Base-by-base conservation (phyloP, 2,329 filamentous ascomycete species). In the Cladophialophora yegresii region DNA sequence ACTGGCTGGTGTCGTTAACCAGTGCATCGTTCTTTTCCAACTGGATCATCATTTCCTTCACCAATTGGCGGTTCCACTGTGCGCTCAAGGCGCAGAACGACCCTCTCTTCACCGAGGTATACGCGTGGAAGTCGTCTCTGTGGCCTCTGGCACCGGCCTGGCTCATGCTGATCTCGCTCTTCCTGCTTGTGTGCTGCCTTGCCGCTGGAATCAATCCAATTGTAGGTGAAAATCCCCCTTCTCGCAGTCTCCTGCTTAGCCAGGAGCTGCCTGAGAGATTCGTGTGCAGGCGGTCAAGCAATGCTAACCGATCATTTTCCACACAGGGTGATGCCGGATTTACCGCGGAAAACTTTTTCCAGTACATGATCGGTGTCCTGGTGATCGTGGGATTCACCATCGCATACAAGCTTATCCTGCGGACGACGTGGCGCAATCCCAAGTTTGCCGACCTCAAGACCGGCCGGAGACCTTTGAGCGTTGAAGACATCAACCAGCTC, bases 1-100 rank as follows among this genome's bases (percentile, higher is more conserved):
- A 69, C 53, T 76, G 73, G 70, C 49, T 72, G 20, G 53, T 68
- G 13, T 67, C 66, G 30, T 75, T 77, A 58, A 72, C 75, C 7
- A 75, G 72, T 30, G 69, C 75, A 1, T 71, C 70, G 4, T 75
- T 71, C 66, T 77, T 77, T 65, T 71, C 69, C 64, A 72, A 72
- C 57, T 77, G 75, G 74, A 67, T 75, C 30, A 72, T 77, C 23
- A 73, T 77, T 47, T 59, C 71, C 10, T 69, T 75, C 61, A 76
- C 72, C 6, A 72, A 69, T 3, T 74, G 69, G 45, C 71, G 73
- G 5, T 77, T 77, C 66, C 75, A 69, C 16, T 64, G 67, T 8
- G 73, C 72, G 6, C 64, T 74, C 23, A 64, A 68, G 22, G 70
- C 70, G 6, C 72, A 74, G 53, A 68, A 70, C 33, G 72, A 73